These are phyloP conservation scores for Phytophthora aleatoria DNA, from an alignment of 352 stramenopile species.

Conservation along the genomic window DNA sequence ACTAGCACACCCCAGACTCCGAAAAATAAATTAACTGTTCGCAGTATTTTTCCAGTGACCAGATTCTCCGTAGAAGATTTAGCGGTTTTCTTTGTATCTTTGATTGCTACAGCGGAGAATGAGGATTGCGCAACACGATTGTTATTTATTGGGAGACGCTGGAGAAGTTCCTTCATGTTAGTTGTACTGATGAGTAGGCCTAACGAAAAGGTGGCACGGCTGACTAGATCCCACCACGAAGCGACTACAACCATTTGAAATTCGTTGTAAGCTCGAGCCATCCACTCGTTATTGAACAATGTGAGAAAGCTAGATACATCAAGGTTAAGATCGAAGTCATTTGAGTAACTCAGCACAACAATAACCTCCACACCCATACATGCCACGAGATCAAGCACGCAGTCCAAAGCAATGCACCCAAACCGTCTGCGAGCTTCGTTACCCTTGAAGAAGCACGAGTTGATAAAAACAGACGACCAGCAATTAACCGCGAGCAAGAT, in stretches of 20 bases:
- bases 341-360: conserved; percentile 4
- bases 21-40: conserved; percentile 8
- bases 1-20: conserved; percentile 16
- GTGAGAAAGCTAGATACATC: background rate
- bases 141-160: background rate
- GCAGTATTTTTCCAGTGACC: background rate
- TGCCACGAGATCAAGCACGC: background rate
- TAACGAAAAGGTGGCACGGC: conserved; percentile 1
- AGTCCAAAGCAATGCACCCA: conserved; percentile 3
- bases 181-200: background rate
- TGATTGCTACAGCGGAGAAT: background rate
- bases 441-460: conserved; percentile 1
- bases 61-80: background rate
- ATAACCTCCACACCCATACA: conserved; percentile 7
- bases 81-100: background rate
- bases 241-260: conserved; percentile 7
- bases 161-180: conserved; percentile 13
- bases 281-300: conserved; percentile 6
- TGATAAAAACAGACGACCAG: conserved; percentile 1
- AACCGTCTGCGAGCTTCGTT: conserved; percentile 6
- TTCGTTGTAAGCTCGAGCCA: conserved; percentile 8
- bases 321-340: conserved; percentile 1
- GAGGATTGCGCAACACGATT: background rate
- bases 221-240: conserved; percentile 2
- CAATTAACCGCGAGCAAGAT: conserved; percentile 26